These are phyloP conservation scores for Lepiota subincarnata DNA, from an alignment of 768 basidiomycete species.

Conservation along the genomic window DNA sequence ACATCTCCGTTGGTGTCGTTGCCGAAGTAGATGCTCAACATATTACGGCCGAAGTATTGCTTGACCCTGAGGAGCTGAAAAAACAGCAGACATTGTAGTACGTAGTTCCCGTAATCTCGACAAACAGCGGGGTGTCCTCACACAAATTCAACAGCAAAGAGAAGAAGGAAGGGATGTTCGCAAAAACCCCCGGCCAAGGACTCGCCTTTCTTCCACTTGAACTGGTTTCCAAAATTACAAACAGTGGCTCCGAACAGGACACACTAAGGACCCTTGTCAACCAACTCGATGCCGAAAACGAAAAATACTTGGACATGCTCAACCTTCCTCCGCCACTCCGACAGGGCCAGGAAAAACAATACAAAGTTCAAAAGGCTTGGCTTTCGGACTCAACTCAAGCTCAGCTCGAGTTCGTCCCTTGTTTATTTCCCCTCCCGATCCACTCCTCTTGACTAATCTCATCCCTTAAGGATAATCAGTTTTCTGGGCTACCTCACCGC, in stretches of 20 bases:
- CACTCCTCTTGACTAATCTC: background rate
- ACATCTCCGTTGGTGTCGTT: background rate
- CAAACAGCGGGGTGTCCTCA: background rate
- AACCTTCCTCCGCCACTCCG: background rate
- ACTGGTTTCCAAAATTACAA: background rate
- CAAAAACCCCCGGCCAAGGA: background rate
- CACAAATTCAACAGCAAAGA: background rate
- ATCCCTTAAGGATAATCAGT: constrained; percentile 1
- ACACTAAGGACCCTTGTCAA: background rate
- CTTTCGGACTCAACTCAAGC: background rate
- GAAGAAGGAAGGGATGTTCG: constrained; percentile 2
- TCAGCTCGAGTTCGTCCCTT: constrained; percentile 9
- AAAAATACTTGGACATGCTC: background rate
- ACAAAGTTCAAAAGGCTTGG: constrained; percentile 1
- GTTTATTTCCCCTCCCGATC: too few species aligned
- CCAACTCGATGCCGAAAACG: background rate
- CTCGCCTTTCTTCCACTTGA: constrained; percentile 2
- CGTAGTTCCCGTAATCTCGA: background rate
- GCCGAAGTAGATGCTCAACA: constrained; percentile 3
- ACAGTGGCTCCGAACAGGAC: background rate
- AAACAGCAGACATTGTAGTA: constrained; percentile 9
- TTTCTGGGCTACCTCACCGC: background rate
- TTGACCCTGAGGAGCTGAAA: background rate
- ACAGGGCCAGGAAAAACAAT: constrained; percentile 3
- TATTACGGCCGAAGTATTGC: background rate